Evolutionary conservation across 2,329 filamentous ascomycete species (phyloP), one percentile per base, ranked within the genome.

Genomic region (Fusarium solani-melongenae): DNA sequence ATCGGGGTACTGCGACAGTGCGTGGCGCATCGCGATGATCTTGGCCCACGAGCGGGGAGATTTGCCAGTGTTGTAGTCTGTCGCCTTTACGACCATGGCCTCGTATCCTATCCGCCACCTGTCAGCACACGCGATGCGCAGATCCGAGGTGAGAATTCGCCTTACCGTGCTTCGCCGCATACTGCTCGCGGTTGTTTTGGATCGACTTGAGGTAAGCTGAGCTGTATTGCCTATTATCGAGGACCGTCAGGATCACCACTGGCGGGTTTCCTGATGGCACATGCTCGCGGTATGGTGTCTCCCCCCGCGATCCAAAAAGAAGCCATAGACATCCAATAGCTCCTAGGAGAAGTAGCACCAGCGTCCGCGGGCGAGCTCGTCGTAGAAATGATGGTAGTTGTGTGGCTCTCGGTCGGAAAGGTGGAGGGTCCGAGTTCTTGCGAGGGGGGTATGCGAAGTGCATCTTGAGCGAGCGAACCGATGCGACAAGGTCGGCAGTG

Each of bases 391-490:
- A 79, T 11, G 90, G 80, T 22, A 85, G 82, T 75, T 87, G 84
- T 79, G 90, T 85, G 73, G 88, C 87, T 78, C 91, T 88, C 56
- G 89, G 87, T 73, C 88, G 87, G 83, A 94, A 96, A 33, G 92
- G 91, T 74, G 91, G 90, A 75, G 93, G 90, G 80, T 92, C 91
- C 74, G 93, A 96, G 79, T 89, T 91, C 85, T 96, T 97, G 82
- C 95, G 92, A 79, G 94, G 90, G 64, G 95, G 95, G 78, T 97
- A 92, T 73, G 95, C 94, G 87, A 96, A 95, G 83, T 98, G 95
- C 94, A 98, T 96, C 76, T 78, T 86, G 79, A 70, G 73, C 59
- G 49, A 63, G 39, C 44, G 10, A n/a, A 41, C 9, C 33, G 44
- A 51, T 17, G 31, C 49, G 39, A 58, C 12, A 38, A 41, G 34